A percentile compares a stretch with the other conserved stretches of the same genome.
Evolutionary conservation across 768 basidiomycete genomes (phyloP).

Genomic region (Auriculariales sp.): DNA sequence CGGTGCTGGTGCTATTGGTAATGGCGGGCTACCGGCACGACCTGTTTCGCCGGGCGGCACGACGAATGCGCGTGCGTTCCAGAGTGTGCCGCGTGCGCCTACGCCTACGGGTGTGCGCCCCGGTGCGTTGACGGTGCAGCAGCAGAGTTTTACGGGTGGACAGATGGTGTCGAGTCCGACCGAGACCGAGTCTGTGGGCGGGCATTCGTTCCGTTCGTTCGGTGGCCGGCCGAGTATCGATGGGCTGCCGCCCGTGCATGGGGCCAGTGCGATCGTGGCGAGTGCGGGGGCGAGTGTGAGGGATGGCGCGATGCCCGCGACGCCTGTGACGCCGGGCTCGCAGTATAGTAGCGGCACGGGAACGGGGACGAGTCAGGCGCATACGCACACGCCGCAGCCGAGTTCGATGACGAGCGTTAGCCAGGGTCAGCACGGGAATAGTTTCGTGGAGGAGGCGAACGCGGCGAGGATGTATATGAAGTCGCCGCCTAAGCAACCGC

Average conservation of each 20-base stretch:
- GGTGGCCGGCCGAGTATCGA: neutral
- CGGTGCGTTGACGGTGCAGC: too few relatives aligned
- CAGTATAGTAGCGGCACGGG: too few relatives aligned
- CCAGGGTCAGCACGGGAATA: conserved; percentile 13
- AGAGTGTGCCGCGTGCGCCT: neutral
- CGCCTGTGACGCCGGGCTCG: neutral
- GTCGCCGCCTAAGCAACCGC: conserved; percentile 24
- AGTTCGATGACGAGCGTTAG: neutral
- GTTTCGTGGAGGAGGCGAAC: conserved; percentile 40
- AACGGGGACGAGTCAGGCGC: too few relatives aligned
- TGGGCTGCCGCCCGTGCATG: neutral
- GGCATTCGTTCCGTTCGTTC: neutral
- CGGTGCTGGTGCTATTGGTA: too few relatives aligned
- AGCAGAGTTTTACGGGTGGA: neutral
- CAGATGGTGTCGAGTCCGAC: neutral
- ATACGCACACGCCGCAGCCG: neutral
- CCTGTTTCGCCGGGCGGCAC: neutral
- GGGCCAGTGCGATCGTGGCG: neutral
- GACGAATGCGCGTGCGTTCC: neutral
- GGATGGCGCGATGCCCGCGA: neutral
- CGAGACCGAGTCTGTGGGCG: too few relatives aligned
- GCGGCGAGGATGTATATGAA: conserved; percentile 51
- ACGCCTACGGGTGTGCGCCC: neutral
- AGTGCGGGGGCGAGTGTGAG: neutral
- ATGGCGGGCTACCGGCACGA: too few relatives aligned